These are phyloP conservation scores for Arachnopeziza araneosa DNA, from an alignment of 2,329 filamentous ascomycete species.

Conservation along the genomic window DNA sequence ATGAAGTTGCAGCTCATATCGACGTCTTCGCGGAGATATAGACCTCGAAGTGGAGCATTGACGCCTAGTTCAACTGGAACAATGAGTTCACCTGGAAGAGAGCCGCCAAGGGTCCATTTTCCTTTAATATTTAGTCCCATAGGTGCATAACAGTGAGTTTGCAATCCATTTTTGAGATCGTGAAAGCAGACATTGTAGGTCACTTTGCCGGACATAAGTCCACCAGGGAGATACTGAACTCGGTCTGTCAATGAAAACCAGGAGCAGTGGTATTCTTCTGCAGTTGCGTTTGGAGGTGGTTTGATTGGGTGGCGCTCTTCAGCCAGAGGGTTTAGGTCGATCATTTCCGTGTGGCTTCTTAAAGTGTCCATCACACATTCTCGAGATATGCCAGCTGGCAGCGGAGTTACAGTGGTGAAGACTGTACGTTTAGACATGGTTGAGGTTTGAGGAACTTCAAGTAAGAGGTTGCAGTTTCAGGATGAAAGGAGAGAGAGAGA, in stretches of 20 bases:
- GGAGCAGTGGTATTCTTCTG: slow-evolving; percentile 64
- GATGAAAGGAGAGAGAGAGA: not conserved
- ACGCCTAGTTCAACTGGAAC: slow-evolving; percentile 62
- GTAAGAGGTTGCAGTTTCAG: not conserved
- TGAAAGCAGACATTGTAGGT: slow-evolving; percentile 78
- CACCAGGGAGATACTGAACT: slow-evolving; percentile 67
- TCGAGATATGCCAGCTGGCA: slow-evolving; percentile 63
- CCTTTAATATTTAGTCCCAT: slow-evolving; percentile 73
- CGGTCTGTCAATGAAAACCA: slow-evolving; percentile 81
- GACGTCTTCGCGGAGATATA: slow-evolving; percentile 83
- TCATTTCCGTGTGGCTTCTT: slow-evolving; percentile 76
- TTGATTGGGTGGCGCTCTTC: slow-evolving; percentile 64
- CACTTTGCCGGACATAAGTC: slow-evolving; percentile 58
- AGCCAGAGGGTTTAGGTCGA: slow-evolving; percentile 81
- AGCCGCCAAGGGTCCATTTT: slow-evolving; percentile 72
- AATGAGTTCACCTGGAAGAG: slow-evolving; percentile 62
- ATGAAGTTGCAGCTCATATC: slow-evolving; percentile 76
- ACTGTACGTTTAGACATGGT: slow-evolving; percentile 35
- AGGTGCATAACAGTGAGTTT: slow-evolving; percentile 81
- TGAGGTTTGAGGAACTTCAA: not conserved
- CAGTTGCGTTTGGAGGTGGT: slow-evolving; percentile 58
- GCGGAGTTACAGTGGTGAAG: slow-evolving; percentile 74
- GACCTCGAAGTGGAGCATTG: slow-evolving; percentile 57
- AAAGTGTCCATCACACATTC: slow-evolving; percentile 69
- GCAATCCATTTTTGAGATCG: slow-evolving; percentile 64